Percentiles rank a stretch among this genome's conserved stretches.
These are phyloP conservation scores for Aureobasidium sp. DNA, from an alignment of 2,329 filamentous ascomycete species.

Conservation along the genomic window DNA sequence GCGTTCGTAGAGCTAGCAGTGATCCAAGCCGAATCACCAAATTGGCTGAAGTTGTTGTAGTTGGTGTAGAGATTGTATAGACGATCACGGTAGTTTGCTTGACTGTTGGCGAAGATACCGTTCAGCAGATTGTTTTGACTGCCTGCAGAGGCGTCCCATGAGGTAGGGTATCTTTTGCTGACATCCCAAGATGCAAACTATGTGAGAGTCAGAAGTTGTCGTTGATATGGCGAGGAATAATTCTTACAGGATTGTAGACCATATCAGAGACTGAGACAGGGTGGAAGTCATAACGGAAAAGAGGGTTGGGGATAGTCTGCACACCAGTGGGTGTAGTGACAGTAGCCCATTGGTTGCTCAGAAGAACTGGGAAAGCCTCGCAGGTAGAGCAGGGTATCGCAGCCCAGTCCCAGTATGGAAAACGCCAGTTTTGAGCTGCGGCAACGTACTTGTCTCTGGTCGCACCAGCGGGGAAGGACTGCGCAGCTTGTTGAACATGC, in stretches of 20 bases:
- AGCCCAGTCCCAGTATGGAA: conserved; percentile 46
- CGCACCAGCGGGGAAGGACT: conserved; percentile 33
- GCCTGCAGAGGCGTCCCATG: conserved; percentile 34
- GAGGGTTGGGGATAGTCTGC: conserved; percentile 28
- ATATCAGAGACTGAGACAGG: conserved; percentile 54
- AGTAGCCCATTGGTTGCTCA: conserved; percentile 33
- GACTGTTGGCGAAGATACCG: conserved; percentile 45
- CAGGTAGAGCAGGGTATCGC: conserved; percentile 26
- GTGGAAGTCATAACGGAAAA: conserved; percentile 31
- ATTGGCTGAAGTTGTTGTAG: conserved; percentile 60
- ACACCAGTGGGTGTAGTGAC: conserved; percentile 30
- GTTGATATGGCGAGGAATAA: background rate
- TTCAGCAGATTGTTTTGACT: conserved; percentile 57
- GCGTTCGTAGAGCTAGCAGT: conserved; percentile 39
- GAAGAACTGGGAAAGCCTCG: conserved; percentile 32
- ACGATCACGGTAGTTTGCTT: conserved; percentile 50
- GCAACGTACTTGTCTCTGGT: conserved; percentile 33
- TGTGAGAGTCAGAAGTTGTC: background rate
- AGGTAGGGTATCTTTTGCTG: conserved; percentile 52
- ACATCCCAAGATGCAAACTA: conserved; percentile 54
- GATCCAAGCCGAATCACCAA: conserved; percentile 60
- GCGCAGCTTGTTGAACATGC: conserved; percentile 35
- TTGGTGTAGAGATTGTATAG: conserved; percentile 61
- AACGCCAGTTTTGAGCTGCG: conserved; percentile 35
- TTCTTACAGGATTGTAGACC: conserved; percentile 52